Evolutionary conservation across 352 stramenopile genomes (phyloP).

Genomic region (Globisporangium middletonii): DNA sequence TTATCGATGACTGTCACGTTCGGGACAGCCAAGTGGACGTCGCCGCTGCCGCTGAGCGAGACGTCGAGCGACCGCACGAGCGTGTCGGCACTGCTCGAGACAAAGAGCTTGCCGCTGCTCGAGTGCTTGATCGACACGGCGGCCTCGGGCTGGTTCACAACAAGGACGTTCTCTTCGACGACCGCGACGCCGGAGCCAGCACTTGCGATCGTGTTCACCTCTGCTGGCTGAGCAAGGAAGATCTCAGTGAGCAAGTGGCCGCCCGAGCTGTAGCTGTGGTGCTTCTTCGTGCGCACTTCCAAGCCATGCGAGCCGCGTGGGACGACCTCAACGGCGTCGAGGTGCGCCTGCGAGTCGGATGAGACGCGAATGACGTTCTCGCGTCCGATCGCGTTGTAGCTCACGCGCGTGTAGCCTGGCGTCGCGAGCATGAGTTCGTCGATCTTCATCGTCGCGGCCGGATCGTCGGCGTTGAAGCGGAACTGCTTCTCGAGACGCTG

Average conservation of each 20-base stretch:
- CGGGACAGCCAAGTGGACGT: slow-evolving; percentile 22
- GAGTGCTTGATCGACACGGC: slow-evolving; percentile 15
- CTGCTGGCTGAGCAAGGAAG: slow-evolving; percentile 13
- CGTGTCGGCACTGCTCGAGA: slow-evolving; percentile 9
- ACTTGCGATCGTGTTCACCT: slow-evolving; percentile 8
- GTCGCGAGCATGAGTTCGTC: slow-evolving; percentile 14
- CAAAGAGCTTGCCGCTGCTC: slow-evolving; percentile 19
- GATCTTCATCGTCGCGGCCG: slow-evolving; percentile 4
- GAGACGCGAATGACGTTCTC: slow-evolving; percentile 21
- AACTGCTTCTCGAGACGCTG: slow-evolving; percentile 16
- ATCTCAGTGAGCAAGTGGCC: slow-evolving; percentile 25
- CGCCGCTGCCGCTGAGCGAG: slow-evolving; percentile 19
- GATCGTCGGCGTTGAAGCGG: slow-evolving; percentile 7
- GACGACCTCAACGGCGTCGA: slow-evolving; percentile 15
- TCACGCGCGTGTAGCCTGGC: slow-evolving; percentile 24
- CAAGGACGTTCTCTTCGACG: slow-evolving; percentile 22
- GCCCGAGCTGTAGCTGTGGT: slow-evolving; percentile 1
- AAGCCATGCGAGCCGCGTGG: slow-evolving; percentile 7
- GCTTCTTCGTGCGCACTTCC: slow-evolving; percentile 9
- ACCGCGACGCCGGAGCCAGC: slow-evolving; percentile 14
- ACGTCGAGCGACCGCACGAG: slow-evolving; percentile 17
- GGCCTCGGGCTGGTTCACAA: slow-evolving; percentile 7
- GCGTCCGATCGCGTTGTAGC: slow-evolving; percentile 11
- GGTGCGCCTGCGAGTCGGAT: slow-evolving; percentile 8
- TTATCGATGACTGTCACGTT: slow-evolving; percentile 7